Evolutionary conservation across 192 early-diverging fungal species (phyloP), one percentile per base, ranked within the genome.

Genomic region (Mortierella antarctica): DNA sequence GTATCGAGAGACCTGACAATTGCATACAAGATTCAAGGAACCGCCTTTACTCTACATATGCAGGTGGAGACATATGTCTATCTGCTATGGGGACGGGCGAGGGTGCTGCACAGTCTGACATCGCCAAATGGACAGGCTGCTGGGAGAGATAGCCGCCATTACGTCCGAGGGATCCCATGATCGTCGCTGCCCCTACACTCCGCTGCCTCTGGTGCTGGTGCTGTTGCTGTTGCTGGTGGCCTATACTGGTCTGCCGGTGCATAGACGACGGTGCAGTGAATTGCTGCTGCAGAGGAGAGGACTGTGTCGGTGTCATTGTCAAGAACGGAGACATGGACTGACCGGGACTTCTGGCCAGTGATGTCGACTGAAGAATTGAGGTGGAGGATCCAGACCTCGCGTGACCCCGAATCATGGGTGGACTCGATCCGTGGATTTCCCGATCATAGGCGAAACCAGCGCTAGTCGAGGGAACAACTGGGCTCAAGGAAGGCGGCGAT

Each of bases 141-240:
- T 71, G 76, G 0, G 76, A 79, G 2, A 79, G 69, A 62, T 79
- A 79, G 0, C 76, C 76, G 4, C 76, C 76, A 62, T 79, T 71
- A 4, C 76, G 31, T n/a, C 68, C 76, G 0, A 79, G 53, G 3
- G 76, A 79, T 39, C 77, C 77, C 23, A 80, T 72, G 23, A 80
- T 80, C 10, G 70, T 64, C 5, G 70, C 70, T 31, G 70, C 49
- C 1, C 70, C 77, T 7, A 62, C 42, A 58, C 77, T 80, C 5
- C 69, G 50, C 21, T 80, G 77, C 0, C 77, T 51, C 23, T 66
- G 76, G 17, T 62, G 68, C 6, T 31, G 56, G 6, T 60, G 58
- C 7, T 18, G 23, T 18, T 71, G 57, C 18, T 39, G 48, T 40
- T 40, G 62, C 10, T 58, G 58, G 21, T 62, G 65, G 7, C 57